Evolutionary conservation across 176 grass and related monocot genomes (phyloP).

Genomic region (Cenchrus americanus): DNA sequence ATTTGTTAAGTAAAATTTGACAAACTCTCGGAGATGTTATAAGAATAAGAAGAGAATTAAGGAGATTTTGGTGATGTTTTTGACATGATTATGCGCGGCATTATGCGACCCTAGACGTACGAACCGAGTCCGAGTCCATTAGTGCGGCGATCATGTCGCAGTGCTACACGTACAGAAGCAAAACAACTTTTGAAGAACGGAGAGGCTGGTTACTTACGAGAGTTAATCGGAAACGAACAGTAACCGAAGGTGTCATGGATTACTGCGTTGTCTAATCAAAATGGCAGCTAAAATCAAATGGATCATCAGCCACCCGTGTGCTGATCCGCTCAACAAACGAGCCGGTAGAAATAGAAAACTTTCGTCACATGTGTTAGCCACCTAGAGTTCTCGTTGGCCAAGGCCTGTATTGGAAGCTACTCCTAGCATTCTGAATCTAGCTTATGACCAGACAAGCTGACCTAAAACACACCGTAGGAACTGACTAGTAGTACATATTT

Average conservation of each 20-base stretch:
- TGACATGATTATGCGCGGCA: not conserved
- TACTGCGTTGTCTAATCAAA: not conserved
- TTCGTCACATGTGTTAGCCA: not conserved
- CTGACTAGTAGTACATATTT: not conserved
- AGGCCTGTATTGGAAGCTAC: not conserved
- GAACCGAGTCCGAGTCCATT: conserved; percentile 18
- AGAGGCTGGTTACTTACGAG: not conserved
- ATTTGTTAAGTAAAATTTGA: too few species aligned
- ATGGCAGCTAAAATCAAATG: not conserved
- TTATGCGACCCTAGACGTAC: not conserved
- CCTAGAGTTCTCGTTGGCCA: conserved; percentile 9
- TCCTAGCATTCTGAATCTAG: not conserved
- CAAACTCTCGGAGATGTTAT: too few species aligned
- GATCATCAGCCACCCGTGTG: not conserved
- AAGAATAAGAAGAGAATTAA: not conserved
- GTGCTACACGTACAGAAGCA: not conserved
- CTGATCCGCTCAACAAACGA: not conserved
- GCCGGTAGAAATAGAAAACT: not conserved
- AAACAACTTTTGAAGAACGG: not conserved
- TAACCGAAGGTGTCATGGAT: not conserved
- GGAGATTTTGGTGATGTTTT: not conserved
- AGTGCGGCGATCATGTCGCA: conserved; percentile 21
- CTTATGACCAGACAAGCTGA: not conserved
- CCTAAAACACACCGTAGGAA: not conserved
- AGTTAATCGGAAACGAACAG: conserved; percentile 3